A percentile compares a stretch with the other conserved stretches of the same genome.
phyloP scores from a whole-genome alignment of 2,329 filamentous ascomycete species.

The Aspergillus caelatus region DNA sequence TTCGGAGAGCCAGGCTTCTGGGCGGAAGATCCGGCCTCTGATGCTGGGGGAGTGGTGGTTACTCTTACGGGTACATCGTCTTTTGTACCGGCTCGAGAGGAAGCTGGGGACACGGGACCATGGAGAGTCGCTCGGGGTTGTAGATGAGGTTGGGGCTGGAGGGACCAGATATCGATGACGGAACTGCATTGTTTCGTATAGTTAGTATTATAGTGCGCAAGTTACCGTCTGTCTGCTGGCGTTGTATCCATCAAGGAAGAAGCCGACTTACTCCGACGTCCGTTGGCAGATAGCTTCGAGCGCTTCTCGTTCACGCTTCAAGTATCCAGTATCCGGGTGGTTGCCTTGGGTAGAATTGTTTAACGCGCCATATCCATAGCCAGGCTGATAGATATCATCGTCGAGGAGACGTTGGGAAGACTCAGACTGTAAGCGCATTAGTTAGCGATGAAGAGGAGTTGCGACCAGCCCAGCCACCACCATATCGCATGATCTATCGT shows the following conservation, averaged over 20 bases:
- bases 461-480: background rate
- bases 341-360: constrained; percentile 39
- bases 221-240: background rate
- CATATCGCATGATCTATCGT: background rate
- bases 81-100: constrained; percentile 25
- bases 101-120: constrained; percentile 30
- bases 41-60: constrained; percentile 18
- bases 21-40: constrained; percentile 3
- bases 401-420: constrained; percentile 47
- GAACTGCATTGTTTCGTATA: constrained; percentile 30
- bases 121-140: constrained; percentile 42
- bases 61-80: constrained; percentile 23
- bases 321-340: constrained; percentile 45
- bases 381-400: constrained; percentile 48
- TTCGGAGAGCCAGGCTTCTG: constrained; percentile 13
- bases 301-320: constrained; percentile 49
- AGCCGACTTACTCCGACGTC: constrained; percentile 46
- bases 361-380: constrained; percentile 47
- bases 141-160: constrained; percentile 46
- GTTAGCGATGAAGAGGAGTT: background rate
- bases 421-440: constrained; percentile 34
- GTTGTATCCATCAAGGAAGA: background rate
- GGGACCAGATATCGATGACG: constrained; percentile 49
- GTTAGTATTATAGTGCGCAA: background rate
- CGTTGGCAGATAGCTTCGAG: constrained; percentile 51